Percentiles rank a stretch among this genome's conserved stretches.
These are phyloP conservation scores for Schizochytrium sp. DNA, from an alignment of 108 stramenopile species.

Conservation along the genomic window DNA sequence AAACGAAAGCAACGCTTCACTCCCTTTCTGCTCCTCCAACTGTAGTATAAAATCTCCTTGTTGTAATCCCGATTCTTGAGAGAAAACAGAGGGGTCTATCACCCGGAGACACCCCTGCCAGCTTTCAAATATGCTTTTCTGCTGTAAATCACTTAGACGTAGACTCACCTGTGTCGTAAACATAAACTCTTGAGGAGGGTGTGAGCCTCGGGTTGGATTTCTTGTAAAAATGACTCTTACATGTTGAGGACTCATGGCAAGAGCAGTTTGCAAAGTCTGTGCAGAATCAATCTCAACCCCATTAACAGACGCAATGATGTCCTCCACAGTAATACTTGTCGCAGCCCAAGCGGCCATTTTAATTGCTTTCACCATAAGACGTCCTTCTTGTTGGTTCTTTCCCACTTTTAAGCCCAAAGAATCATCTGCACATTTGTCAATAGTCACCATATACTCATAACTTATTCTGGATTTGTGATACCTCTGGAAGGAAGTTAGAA, in stretches of 20 bases:
- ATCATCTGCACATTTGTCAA: background rate
- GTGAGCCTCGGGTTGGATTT: background rate
- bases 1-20: too few species aligned
- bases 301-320: background rate
- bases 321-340: background rate
- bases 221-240: background rate
- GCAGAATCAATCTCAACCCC: background rate
- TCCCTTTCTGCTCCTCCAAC: too few species aligned
- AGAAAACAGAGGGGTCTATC: background rate
- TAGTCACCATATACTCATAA: background rate
- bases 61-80: background rate
- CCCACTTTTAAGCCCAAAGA: background rate
- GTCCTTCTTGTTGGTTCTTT: background rate
- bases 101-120: background rate
- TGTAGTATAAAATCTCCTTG: too few species aligned
- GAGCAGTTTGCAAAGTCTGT: background rate
- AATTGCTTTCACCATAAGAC: slow-evolving; percentile 10
- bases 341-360: slow-evolving; percentile 31
- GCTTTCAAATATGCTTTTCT: background rate
- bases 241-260: background rate
- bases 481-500: background rate
- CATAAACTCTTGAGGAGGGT: too few species aligned
- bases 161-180: background rate
- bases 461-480: background rate
- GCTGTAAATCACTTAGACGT: background rate